phyloP scores from a whole-genome alignment of 768 basidiomycete genomes.

The Hypsizygus marmoreus region DNA sequence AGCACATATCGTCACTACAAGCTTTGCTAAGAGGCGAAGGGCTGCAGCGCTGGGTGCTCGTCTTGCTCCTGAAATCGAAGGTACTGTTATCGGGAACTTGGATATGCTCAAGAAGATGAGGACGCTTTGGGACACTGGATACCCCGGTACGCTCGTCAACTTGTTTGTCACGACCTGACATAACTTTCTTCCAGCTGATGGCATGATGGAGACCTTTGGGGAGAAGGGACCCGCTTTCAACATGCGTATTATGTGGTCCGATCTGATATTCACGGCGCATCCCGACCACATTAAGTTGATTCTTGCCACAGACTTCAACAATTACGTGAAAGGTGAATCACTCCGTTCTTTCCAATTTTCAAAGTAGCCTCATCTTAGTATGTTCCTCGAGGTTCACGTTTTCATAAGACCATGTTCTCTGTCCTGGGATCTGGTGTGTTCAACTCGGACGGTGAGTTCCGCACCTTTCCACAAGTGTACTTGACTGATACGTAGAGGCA shows the following conservation, averaged over 20 bases:
- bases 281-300: constrained; percentile 61
- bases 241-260: constrained; percentile 45
- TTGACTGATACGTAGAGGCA: constrained; percentile 6
- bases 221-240: constrained; percentile 46
- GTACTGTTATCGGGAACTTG: constrained; percentile 45
- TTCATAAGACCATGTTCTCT: constrained; percentile 43
- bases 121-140: constrained; percentile 43
- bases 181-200: constrained; percentile 38
- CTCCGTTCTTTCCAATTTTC: not conserved
- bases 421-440: constrained; percentile 69
- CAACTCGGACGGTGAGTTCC: constrained; percentile 58
- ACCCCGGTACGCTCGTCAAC: constrained; percentile 42
- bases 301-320: constrained; percentile 57
- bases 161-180: not conserved
- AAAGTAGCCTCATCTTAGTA: not conserved
- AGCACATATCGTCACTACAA: constrained; percentile 29
- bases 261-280: constrained; percentile 47
- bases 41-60: constrained; percentile 50
- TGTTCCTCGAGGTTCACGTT: constrained; percentile 37
- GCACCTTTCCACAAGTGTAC: not conserved
- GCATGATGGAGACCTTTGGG: constrained; percentile 34
- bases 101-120: constrained; percentile 41
- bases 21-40: constrained; percentile 31
- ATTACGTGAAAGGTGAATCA: constrained; percentile 55
- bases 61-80: constrained; percentile 37